Conservation (phyloP, 371 early-diverging fungal species). For the Smittium mucronatum region DNA sequence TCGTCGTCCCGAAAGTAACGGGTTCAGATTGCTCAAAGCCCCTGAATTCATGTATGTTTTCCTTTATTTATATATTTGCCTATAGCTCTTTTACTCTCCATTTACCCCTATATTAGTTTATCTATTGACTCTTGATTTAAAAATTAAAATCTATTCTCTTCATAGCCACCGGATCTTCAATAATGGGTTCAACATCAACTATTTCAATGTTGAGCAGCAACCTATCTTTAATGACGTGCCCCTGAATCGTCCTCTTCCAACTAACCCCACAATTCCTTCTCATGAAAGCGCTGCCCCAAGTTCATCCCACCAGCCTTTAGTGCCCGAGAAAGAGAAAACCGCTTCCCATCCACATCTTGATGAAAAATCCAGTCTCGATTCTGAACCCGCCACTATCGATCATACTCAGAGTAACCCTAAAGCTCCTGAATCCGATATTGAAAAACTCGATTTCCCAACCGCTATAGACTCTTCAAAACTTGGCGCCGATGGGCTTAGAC, state of each 20-base stretch:
- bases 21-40: slow-evolving; percentile 17
- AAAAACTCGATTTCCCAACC: neutral
- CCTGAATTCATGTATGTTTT: slow-evolving; percentile 18
- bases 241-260: neutral
- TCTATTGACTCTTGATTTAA: no score
- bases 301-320: no score
- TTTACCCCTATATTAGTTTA: no score
- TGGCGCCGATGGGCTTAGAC: neutral
- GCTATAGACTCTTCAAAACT: neutral
- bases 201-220: neutral
- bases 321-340: no score
- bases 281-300: neutral
- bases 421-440: neutral
- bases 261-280: neutral
- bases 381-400: neutral
- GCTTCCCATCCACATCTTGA: neutral
- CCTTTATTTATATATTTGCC: neutral
- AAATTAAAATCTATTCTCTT: no score
- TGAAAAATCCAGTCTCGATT: neutral
- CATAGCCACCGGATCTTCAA: neutral
- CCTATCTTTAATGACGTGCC: neutral
- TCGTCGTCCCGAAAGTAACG: slow-evolving; percentile 24
- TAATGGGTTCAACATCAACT: neutral
- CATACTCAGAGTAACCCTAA: neutral
- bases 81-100: neutral